Evolutionary conservation across 257 asterid species (phyloP).

Genomic region (Apocynum venetum): DNA sequence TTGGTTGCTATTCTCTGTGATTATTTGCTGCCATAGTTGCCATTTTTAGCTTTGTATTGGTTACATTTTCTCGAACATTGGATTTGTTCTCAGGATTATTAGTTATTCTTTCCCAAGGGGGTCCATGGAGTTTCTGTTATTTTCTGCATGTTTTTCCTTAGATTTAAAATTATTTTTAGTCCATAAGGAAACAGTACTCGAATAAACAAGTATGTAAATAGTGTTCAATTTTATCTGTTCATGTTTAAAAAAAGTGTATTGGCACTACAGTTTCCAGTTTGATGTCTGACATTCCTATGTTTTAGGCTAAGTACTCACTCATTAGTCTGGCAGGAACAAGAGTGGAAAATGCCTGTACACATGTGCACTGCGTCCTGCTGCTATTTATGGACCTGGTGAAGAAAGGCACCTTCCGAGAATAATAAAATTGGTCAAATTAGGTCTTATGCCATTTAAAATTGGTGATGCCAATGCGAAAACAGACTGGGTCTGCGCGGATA

Average conservation of each 20-base stretch:
- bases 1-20: not conserved
- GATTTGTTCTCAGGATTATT: not conserved
- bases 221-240: not conserved
- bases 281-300: not conserved
- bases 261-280: not conserved
- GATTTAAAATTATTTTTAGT: not conserved
- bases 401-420: constrained; percentile 95
- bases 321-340: constrained; percentile 40
- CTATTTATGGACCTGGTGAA: constrained; percentile 98
- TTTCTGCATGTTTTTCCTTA: not conserved
- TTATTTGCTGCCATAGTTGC: not conserved
- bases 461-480: constrained; percentile 63
- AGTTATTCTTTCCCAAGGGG: not conserved
- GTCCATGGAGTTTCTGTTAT: not conserved
- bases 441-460: constrained; percentile 73
- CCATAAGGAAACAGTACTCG: not conserved
- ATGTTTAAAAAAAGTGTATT: too few species aligned
- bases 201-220: not conserved
- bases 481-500: constrained; percentile 88
- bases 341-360: constrained; percentile 61
- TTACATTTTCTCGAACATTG: not conserved
- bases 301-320: not conserved
- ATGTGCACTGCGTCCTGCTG: constrained; percentile 95
- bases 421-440: constrained; percentile 63
- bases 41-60: not conserved